Evolutionary conservation across 257 asterid species (phyloP), one percentile per base, ranked within the genome.

Genomic region (Salvia rosmarinus): DNA sequence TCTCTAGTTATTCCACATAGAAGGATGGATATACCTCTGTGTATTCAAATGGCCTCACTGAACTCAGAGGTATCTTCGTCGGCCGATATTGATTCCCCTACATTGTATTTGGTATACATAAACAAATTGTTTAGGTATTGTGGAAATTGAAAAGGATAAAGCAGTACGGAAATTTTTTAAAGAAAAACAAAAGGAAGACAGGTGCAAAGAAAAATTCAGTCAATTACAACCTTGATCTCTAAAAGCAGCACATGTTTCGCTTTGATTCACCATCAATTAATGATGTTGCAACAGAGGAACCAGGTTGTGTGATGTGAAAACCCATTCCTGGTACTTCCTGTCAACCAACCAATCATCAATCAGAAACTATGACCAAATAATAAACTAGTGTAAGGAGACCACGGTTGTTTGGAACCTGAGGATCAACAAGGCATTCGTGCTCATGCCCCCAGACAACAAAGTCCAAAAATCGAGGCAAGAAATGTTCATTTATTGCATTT

Each of bases 251-350:
- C 98, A 70, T 91, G 99, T 73, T 95, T 95, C 70, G 91, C 79
- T 87, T 95, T 67, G 99, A 91, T 89, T 95, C 99, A 76, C 99
- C 99, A 68, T 95, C 99, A 74, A 91, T 91, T 76, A 95, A 85
- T 44, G 99, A 95, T 52, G 98, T 95, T 54, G 97, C 99, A 58
- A 94, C 96, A 37, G 99, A 94, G 61, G 99, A 94, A 79, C 99
- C 99, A 42, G 99, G 99, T 75, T 94, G 99, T 72, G 96, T 91
- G 77, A 94, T 88, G 86, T 91, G 99, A 81, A 94, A 94, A 74
- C 99, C 99, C 99, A 91, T 94, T 59, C 99, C 99, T 23, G 99
- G 85, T 76, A 91, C 96, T 90, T 91, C 99, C 99, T 94, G 86
- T 73, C 72, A 56, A 32, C 55, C 66, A 75, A 61, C 67, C 56